Conservation (phyloP, 768 basidiomycete genomes). For the Russula griseocarnosa region DNA sequence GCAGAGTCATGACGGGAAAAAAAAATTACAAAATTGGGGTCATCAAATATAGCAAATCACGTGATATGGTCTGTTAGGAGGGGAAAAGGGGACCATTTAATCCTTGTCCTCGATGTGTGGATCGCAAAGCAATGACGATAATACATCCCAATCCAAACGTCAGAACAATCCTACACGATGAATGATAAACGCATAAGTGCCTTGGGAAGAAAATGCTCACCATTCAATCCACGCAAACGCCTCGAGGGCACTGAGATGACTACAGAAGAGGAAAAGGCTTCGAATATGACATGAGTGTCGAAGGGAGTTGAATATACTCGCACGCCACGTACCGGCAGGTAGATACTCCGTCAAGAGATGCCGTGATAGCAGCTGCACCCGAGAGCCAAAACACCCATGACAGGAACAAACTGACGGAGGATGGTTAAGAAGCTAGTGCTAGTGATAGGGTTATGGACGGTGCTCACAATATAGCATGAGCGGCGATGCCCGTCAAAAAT, state of each 20-base stretch:
- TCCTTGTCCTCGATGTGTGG: conserved; percentile 19
- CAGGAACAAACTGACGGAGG: conserved; percentile 19
- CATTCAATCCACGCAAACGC: conserved; percentile 30
- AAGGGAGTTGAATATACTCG: not conserved
- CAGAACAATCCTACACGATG: conserved; percentile 22
- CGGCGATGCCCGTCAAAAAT: conserved; percentile 18
- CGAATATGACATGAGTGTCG: not conserved
- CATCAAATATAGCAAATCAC: conserved; percentile 1
- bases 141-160: conserved; percentile 18
- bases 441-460: not conserved
- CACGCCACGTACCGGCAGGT: conserved; percentile 22
- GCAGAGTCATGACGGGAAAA: not conserved
- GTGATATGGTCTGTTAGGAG: not conserved
- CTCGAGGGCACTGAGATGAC: conserved; percentile 26
- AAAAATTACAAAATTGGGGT: not conserved
- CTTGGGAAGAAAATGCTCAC: conserved; percentile 1
- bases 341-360: conserved; percentile 14
- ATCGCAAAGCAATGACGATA: conserved; percentile 18
- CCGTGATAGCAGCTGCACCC: conserved; percentile 27
- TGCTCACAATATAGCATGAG: conserved; percentile 25
- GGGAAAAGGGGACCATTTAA: conserved; percentile 12
- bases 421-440: not conserved
- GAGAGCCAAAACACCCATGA: conserved; percentile 30
- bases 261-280: conserved; percentile 23
- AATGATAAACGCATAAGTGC: not conserved